Base-by-base conservation (phyloP, 1,284 basidiomycete species). In the Cryptococcus sp. region DNA sequence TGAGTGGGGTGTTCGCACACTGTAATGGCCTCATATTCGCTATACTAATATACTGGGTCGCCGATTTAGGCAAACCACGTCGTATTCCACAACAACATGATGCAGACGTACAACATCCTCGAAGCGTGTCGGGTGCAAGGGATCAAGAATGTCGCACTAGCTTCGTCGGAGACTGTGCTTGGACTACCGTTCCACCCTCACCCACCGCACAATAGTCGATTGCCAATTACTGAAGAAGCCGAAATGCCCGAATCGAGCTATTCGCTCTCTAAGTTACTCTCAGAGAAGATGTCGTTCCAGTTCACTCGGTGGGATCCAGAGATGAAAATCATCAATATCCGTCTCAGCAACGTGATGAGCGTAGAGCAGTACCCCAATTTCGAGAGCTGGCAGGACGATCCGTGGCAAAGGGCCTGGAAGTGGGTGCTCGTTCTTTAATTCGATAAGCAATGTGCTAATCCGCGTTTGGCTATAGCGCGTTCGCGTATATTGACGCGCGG, bases 181-280 rank as follows among this genome's bases (percentile, higher is more conserved):
- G 78, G 78, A 13, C 67, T 79, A 39, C 78, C 78, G 1, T 66
- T 79, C 43, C 66, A 73, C 54, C 76, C 76, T 16, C 66, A 72
- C 48, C 50, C 59, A 0, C 76, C 77, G 0, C 29, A 34, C 29
- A 34, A 34, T 10, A 62, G 61, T 41, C 54, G 26, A 16, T 59
- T 78, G 17, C 78, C 78, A 2, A 72, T 79, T 46, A 74, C 68
- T 3, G 78, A 79, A 61, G 59, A 64, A 15, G 64, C 65, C 11
- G 71, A 76, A 50, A 49, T 66, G n/a, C 78, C 78, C 11, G 77
- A 79, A 56, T 72, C 69, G 20, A 72, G 73, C 26, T 79, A 79
- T 57, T 73, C 69, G 7, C 65, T 79, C 16, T 64, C 68, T 47
- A 79, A 79, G 65, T 65, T 78, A 25, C 56, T 79, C n/a, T 75